Percentiles rank a stretch among this genome's conserved stretches.
These are phyloP conservation scores for Phascolomyces articulosus DNA, from an alignment of 371 early-diverging fungal genomes.

Conservation along the genomic window DNA sequence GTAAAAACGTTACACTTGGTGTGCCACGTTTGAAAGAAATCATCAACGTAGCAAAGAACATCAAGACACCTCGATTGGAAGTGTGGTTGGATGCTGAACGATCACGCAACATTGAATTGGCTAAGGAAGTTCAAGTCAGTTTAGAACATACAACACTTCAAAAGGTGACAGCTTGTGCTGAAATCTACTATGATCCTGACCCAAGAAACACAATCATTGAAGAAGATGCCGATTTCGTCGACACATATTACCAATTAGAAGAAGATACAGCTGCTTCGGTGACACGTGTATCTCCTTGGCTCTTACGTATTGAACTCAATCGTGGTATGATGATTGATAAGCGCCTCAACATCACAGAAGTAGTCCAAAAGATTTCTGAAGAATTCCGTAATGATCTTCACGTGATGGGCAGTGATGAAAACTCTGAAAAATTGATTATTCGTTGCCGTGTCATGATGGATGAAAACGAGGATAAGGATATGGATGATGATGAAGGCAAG, in stretches of 20 bases:
- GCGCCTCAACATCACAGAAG: conserved; percentile 85
- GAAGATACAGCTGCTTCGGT: conserved; percentile 66
- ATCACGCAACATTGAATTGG: conserved; percentile 77
- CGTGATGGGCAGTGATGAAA: conserved; percentile 92
- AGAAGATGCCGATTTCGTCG: conserved; percentile 94
- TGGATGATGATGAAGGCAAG: conserved; percentile 68
- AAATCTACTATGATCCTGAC: conserved; percentile 99
- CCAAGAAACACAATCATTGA: conserved; percentile 84
- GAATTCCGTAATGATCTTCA: conserved; percentile 79
- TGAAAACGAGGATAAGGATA: conserved; percentile 61
- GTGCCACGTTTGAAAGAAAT: conserved; percentile 99
- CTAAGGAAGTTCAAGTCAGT: conserved; percentile 90
- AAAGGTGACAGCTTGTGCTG: conserved; percentile 82
- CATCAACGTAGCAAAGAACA: conserved; percentile 98
- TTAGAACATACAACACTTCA: conserved; percentile 94
- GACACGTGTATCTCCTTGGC: conserved; percentile 88
- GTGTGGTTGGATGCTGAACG: conserved; percentile 86
- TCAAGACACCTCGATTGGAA: conserved; percentile 96
- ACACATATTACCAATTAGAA: conserved; percentile 88
- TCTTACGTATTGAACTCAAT: conserved; percentile 93
- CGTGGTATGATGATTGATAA: conserved; percentile 91
- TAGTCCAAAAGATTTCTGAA: conserved; percentile 71
- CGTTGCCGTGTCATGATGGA: conserved; percentile 85
- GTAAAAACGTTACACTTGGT: conserved; percentile 98
- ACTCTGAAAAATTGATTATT: conserved; percentile 88